phyloP scores from a whole-genome alignment of 2,329 filamentous ascomycete genomes.

The Pestalotiopsis sp. region DNA sequence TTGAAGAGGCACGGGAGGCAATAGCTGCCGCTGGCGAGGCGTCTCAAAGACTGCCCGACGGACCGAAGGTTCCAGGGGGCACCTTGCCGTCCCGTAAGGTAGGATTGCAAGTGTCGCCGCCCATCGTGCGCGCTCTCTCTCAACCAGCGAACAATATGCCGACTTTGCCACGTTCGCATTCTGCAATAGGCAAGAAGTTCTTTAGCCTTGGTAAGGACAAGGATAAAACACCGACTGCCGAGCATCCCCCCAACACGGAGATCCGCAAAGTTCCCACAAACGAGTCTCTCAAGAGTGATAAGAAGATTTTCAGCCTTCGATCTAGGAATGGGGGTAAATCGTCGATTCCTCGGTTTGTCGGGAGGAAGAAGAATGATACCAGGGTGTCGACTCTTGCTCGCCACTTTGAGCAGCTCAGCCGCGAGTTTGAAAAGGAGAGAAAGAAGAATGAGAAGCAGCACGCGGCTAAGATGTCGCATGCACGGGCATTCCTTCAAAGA shows the following conservation, averaged over 20 bases:
- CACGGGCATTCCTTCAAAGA: constrained; percentile 80
- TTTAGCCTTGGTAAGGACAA: constrained; percentile 33
- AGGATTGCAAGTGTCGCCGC: constrained; percentile 50
- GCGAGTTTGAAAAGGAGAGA: constrained; percentile 94
- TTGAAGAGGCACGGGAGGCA: constrained; percentile 30
- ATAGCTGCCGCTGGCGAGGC: constrained; percentile 24
- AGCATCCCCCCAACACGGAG: constrained; percentile 31
- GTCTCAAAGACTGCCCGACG: constrained; percentile 17
- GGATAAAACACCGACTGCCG: constrained; percentile 25
- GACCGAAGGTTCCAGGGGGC: constrained; percentile 31
- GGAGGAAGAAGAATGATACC: constrained; percentile 70
- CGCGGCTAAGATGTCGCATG: constrained; percentile 74
- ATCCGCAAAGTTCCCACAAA: constrained; percentile 37
- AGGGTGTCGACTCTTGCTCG: constrained; percentile 91
- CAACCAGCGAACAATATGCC: constrained; percentile 46
- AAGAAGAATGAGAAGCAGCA: constrained; percentile 82
- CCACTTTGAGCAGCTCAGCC: constrained; percentile 94
- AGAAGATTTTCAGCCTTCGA: constrained; percentile 69
- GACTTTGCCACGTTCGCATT: constrained; percentile 48
- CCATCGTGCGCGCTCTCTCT: constrained; percentile 56
- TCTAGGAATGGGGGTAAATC: constrained; percentile 67
- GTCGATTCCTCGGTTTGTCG: constrained; percentile 85
- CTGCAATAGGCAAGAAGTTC: constrained; percentile 44
- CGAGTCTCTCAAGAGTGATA: constrained; percentile 60
- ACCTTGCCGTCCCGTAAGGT: constrained; percentile 46